Conservation (phyloP, 768 basidiomycete genomes). For the Tremella yokohamensis region DNA sequence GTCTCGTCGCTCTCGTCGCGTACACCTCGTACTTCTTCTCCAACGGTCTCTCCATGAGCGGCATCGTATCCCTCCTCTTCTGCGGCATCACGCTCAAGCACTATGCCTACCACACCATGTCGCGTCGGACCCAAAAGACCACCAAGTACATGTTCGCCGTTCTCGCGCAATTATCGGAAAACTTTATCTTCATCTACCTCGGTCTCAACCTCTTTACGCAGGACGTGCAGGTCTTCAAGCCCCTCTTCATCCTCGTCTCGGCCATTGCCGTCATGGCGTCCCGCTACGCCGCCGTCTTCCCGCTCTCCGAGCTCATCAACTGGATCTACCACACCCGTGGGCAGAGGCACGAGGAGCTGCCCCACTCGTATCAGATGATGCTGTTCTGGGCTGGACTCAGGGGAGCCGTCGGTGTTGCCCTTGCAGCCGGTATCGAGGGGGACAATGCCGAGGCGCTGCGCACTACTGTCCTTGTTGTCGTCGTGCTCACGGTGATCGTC, state of each 20-base stretch:
- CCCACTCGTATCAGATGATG: constrained; percentile 99
- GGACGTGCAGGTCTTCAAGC: constrained; percentile 82
- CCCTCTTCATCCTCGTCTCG: constrained; percentile 87
- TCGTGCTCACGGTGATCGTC: constrained; percentile 86
- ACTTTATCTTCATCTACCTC: constrained; percentile 99
- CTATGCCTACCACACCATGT: constrained; percentile 99
- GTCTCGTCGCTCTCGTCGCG: constrained; percentile 86
- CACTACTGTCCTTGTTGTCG: constrained; percentile 90
- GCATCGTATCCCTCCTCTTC: constrained; percentile 95
- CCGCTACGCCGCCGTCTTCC: constrained; percentile 92
- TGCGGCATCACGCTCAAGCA: constrained; percentile 99
- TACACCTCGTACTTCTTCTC: constrained; percentile 99
- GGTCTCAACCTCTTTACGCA: constrained; percentile 96
- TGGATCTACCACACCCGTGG: constrained; percentile 81
- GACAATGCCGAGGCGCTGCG: constrained; percentile 83
- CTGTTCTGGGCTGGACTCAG: constrained; percentile 96
- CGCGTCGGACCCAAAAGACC: constrained; percentile 83
- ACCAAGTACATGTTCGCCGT: constrained; percentile 94
- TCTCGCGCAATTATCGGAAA: constrained; percentile 90
- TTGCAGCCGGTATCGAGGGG: constrained; percentile 95
- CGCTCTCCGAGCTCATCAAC: constrained; percentile 90
- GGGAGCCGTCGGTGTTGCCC: constrained; percentile 94
- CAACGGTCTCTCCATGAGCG: constrained; percentile 80
- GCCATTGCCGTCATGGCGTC: constrained; percentile 88
- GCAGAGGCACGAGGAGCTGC: constrained; percentile 81